Conservation (phyloP, 148 eudicot species). For the Vaccinium corymbosum region DNA sequence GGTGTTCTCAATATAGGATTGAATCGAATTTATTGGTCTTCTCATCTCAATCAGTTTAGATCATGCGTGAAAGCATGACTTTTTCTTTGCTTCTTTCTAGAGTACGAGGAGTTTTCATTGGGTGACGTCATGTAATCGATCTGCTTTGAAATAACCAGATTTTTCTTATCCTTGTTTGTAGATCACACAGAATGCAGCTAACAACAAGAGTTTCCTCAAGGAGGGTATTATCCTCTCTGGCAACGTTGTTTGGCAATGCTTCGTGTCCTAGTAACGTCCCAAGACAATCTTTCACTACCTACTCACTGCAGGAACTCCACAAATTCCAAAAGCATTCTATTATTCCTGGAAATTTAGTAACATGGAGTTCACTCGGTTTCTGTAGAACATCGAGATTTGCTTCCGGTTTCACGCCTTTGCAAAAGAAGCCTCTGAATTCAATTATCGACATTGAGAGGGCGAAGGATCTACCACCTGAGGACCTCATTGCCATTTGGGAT, state of each 20-base stretch:
- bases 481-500: slow-evolving; percentile 81
- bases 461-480: slow-evolving; percentile 60
- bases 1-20: not conserved
- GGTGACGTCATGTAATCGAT: not conserved
- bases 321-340: slow-evolving; percentile 20
- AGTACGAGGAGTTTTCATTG: not conserved
- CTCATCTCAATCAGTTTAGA: not conserved
- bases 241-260: slow-evolving; percentile 23
- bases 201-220: slow-evolving; percentile 29
- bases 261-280: slow-evolving; percentile 14
- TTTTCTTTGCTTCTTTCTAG: not conserved
- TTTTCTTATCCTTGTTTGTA: slow-evolving; percentile 19
- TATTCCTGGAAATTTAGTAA: slow-evolving; percentile 45
- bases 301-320: slow-evolving; percentile 13
- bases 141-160: not conserved
- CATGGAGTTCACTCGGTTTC: slow-evolving; percentile 60
- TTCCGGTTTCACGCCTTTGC: slow-evolving; percentile 75
- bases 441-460: slow-evolving; percentile 75
- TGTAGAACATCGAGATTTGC: slow-evolving; percentile 68
- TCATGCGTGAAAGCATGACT: not conserved
- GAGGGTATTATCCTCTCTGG: slow-evolving; percentile 31
- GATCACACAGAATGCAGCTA: slow-evolving; percentile 44
- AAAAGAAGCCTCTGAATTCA: slow-evolving; percentile 64
- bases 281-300: slow-evolving; percentile 21
- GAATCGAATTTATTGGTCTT: not conserved